Percentiles rank a stretch among this genome's conserved stretches.
Evolutionary conservation across 805 yeast species (phyloP).

Genomic region (Saccharomycopsis amapae): DNA sequence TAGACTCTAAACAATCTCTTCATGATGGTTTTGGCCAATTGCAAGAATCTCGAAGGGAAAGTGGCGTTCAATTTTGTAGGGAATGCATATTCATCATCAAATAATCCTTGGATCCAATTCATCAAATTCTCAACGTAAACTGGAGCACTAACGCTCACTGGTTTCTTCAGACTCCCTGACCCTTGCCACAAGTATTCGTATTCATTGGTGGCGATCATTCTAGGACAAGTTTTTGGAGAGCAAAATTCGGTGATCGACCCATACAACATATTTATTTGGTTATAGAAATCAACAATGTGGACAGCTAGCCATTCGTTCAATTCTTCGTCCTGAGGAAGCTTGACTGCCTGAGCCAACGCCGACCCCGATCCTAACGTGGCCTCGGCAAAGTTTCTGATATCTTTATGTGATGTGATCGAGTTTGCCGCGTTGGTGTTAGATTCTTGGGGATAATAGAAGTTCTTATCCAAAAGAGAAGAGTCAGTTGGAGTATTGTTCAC

Average conservation of each 20-base stretch:
- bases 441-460: conserved; percentile 23
- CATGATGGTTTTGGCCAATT: conserved; percentile 76
- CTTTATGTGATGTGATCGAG: conserved; percentile 51
- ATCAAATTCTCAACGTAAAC: conserved; percentile 88
- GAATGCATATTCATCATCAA: conserved; percentile 85
- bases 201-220: conserved; percentile 97
- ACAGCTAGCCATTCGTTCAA: conserved; percentile 93
- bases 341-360: conserved; percentile 86
- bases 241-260: conserved; percentile 96
- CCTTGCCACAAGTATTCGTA: conserved; percentile 98
- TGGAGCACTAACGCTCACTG: conserved; percentile 88
- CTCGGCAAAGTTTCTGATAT: conserved; percentile 83
- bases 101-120: conserved; percentile 91
- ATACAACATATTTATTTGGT: conserved; percentile 92
- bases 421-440: conserved; percentile 22
- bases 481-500: conserved; percentile 17
- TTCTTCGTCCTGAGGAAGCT: conserved; percentile 88
- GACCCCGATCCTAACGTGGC: conserved; percentile 92
- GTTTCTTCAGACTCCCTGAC: conserved; percentile 48
- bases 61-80: conserved; percentile 90
- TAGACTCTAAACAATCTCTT: conserved; percentile 89
- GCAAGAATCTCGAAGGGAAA: conserved; percentile 77
- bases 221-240: conserved; percentile 88
- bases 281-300: conserved; percentile 94
- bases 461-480: conserved; percentile 5